These are phyloP conservation scores for Malus hybrid DNA, from an alignment of 331 rosid species.

Conservation along the genomic window DNA sequence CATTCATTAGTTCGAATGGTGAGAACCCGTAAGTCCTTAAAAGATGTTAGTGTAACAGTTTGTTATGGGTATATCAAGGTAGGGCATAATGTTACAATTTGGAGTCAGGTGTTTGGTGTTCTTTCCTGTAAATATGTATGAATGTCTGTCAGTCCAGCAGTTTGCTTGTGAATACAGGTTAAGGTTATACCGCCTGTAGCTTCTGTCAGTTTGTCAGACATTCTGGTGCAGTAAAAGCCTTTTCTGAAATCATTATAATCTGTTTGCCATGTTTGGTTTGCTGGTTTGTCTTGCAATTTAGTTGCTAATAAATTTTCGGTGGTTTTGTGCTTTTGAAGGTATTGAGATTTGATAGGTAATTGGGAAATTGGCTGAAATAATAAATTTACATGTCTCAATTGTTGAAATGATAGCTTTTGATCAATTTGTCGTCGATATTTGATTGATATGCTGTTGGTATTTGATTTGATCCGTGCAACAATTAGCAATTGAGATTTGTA, in stretches of 20 bases:
- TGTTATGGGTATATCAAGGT: slow-evolving; percentile 20
- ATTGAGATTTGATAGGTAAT: background rate
- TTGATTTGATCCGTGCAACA: too few species aligned
- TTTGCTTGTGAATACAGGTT: slow-evolving; percentile 36
- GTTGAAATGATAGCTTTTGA: background rate
- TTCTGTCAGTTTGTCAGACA: slow-evolving; percentile 38
- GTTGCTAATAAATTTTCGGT: background rate
- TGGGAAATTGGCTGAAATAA: background rate
- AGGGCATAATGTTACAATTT: slow-evolving; percentile 28
- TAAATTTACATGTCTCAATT: background rate
- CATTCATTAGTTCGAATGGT: slow-evolving; percentile 29
- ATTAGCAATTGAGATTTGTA: background rate
- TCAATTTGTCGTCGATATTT: background rate
- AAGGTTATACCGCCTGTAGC: slow-evolving; percentile 29
- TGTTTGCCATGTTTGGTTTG: background rate
- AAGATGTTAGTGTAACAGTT: slow-evolving; percentile 17
- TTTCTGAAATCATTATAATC: slow-evolving; percentile 12
- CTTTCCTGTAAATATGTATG: slow-evolving; percentile 37
- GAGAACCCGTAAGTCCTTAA: slow-evolving; percentile 23
- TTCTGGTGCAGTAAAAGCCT: slow-evolving; percentile 39
- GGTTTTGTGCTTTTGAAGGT: background rate
- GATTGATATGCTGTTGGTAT: background rate
- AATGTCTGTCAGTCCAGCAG: slow-evolving; percentile 27
- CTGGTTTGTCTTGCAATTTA: background rate
- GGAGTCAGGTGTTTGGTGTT: slow-evolving; percentile 35